Percentiles rank a stretch among this genome's conserved stretches.
These are phyloP conservation scores for Dillenia turbinata DNA, from an alignment of 164 flowering plant genomes.

Conservation along the genomic window DNA sequence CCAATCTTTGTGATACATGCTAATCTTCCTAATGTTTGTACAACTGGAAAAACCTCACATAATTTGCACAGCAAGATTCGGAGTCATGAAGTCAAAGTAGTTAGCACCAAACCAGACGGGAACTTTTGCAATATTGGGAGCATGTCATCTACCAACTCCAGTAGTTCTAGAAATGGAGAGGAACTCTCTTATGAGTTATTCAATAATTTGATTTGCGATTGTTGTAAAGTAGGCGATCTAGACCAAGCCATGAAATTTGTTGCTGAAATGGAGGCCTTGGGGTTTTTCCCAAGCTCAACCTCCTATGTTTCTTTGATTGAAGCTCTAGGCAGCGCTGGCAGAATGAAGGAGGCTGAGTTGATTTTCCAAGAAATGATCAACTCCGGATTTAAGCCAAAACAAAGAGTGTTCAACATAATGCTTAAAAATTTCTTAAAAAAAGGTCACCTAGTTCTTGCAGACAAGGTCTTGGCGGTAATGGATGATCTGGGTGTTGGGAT, in stretches of 20 bases:
- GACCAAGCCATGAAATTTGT: conserved; percentile 51
- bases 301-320: conserved; percentile 50
- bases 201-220: conserved; percentile 33
- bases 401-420: conserved; percentile 42
- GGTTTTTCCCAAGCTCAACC: conserved; percentile 28
- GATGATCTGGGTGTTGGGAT: conserved; percentile 26
- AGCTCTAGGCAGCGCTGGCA: conserved; percentile 52
- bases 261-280: conserved; percentile 57
- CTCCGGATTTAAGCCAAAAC: conserved; percentile 30
- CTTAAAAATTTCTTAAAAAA: conserved; percentile 57
- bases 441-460: conserved; percentile 50
- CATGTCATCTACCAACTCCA: background rate
- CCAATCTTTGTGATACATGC: no score
- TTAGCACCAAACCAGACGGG: background rate
- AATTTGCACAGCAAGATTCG: background rate
- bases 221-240: conserved; percentile 41
- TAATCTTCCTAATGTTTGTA: no score
- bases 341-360: conserved; percentile 77
- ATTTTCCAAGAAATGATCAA: conserved; percentile 56
- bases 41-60: conserved; percentile 1
- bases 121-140: background rate
- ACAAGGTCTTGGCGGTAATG: conserved; percentile 36
- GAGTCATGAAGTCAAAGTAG: background rate
- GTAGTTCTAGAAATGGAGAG: conserved; percentile 12
- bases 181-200: conserved; percentile 35